phyloP scores from a whole-genome alignment of 2,329 filamentous ascomycete genomes.

The Colletotrichum paranaense region DNA sequence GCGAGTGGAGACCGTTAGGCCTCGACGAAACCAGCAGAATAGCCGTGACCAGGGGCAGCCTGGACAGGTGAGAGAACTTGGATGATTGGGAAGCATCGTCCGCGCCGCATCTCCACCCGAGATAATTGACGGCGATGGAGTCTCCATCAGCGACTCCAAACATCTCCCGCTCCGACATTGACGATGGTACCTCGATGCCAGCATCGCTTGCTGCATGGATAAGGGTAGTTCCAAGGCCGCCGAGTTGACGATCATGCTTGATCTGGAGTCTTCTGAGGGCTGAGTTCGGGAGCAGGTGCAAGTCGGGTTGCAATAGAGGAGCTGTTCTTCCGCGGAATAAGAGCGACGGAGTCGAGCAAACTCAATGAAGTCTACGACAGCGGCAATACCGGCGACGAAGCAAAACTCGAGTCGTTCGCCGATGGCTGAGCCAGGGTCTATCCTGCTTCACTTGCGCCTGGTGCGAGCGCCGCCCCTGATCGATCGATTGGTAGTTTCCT shows the following conservation, averaged over 20 bases:
- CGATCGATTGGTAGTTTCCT: background rate
- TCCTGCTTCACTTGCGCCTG: slow-evolving; percentile 1
- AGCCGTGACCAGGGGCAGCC: background rate
- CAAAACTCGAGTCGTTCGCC: background rate
- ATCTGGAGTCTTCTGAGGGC: slow-evolving; percentile 11
- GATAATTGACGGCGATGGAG: slow-evolving; percentile 18
- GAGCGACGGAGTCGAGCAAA: background rate
- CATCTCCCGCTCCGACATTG: slow-evolving; percentile 20
- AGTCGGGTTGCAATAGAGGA: background rate
- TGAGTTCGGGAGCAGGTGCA: no score
- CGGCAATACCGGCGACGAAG: background rate
- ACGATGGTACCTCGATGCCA: slow-evolving; percentile 10
- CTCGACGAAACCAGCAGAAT: slow-evolving; percentile 5
- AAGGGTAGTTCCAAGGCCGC: slow-evolving; percentile 6
- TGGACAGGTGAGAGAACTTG: no score
- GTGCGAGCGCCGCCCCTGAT: slow-evolving; percentile 18
- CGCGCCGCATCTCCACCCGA: slow-evolving; percentile 21
- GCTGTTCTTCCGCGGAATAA: background rate
- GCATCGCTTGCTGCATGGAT: slow-evolving; percentile 8
- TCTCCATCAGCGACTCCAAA: slow-evolving; percentile 18
- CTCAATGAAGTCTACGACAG: background rate
- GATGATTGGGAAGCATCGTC: background rate
- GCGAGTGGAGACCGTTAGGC: slow-evolving; percentile 7
- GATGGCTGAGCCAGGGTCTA: slow-evolving; percentile 6
- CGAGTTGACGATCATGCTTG: slow-evolving; percentile 22